These are phyloP conservation scores for Malus fusca DNA, from an alignment of 306 rosid genomes.

Conservation along the genomic window DNA sequence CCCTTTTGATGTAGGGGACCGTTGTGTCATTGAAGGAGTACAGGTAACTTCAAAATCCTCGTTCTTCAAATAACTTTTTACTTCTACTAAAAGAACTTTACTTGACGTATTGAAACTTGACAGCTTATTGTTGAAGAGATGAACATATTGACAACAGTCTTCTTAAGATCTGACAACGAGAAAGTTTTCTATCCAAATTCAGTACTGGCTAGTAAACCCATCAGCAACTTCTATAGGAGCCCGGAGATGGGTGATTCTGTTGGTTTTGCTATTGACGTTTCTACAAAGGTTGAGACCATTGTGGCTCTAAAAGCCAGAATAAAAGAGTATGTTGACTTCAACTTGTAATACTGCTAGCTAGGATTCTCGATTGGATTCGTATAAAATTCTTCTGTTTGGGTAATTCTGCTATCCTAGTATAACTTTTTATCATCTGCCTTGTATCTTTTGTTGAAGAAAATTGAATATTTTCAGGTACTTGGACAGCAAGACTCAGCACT, in stretches of 20 bases:
- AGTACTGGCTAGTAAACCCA: constrained; percentile 67
- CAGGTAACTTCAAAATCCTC: constrained; percentile 45
- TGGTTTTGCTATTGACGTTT: constrained; percentile 58
- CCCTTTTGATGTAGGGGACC: constrained; percentile 87
- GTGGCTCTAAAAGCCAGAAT: constrained; percentile 52
- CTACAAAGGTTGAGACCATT: constrained; percentile 64
- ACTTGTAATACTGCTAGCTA: neutral
- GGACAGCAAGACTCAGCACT: constrained; percentile 64
- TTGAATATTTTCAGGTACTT: constrained; percentile 46
- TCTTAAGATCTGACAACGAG: constrained; percentile 75
- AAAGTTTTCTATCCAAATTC: constrained; percentile 82
- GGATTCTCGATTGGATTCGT: neutral
- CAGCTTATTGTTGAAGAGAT: constrained; percentile 91
- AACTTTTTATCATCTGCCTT: neutral
- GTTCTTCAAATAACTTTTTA: neutral
- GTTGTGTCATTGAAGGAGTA: constrained; percentile 77
- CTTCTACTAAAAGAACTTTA: neutral
- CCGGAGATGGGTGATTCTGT: constrained; percentile 74
- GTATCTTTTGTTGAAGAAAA: neutral
- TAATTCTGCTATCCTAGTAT: neutral
- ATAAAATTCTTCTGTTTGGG: neutral
- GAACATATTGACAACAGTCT: constrained; percentile 73
- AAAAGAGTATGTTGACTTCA: constrained; percentile 34
- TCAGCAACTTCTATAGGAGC: constrained; percentile 82
- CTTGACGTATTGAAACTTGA: constrained; percentile 13